Evolutionary conservation across 1,284 basidiomycete species (phyloP).

Genomic region (Ganoderma meredithae): DNA sequence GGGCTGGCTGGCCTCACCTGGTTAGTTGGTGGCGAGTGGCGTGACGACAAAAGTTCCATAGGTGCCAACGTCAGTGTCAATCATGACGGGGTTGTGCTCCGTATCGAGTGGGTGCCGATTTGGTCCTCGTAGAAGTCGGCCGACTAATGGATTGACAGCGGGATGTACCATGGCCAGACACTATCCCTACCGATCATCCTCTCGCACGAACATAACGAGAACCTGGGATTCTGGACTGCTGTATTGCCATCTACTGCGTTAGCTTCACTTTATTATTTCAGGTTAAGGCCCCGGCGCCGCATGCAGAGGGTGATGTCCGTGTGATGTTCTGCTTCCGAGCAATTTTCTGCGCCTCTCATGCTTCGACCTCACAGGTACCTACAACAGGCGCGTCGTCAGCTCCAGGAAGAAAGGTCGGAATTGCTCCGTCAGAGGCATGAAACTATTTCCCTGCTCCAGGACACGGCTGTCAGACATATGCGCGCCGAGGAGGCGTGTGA

Average conservation of each 20-base stretch:
- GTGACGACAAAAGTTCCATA: slow-evolving; percentile 36
- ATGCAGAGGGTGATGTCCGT: slow-evolving; percentile 43
- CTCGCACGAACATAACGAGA: slow-evolving; percentile 41
- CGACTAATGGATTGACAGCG: slow-evolving; percentile 33
- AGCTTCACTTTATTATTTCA: slow-evolving; percentile 44
- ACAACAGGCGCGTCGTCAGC: slow-evolving; percentile 54
- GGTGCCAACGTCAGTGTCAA: slow-evolving; percentile 42
- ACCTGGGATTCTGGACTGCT: slow-evolving; percentile 42
- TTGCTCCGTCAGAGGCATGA: slow-evolving; percentile 64
- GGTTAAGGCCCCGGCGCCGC: slow-evolving; percentile 43
- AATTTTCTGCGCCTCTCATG: slow-evolving; percentile 15
- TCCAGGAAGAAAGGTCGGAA: slow-evolving; percentile 66
- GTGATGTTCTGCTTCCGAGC: slow-evolving; percentile 6
- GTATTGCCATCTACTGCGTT: slow-evolving; percentile 44
- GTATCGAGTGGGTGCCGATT: slow-evolving; percentile 43
- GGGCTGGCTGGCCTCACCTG: slow-evolving; percentile 38
- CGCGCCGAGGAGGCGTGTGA: slow-evolving; percentile 47
- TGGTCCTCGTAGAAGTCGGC: slow-evolving; percentile 7
- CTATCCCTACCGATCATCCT: slow-evolving; percentile 45
- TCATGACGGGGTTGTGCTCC: slow-evolving; percentile 43
- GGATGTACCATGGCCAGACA: slow-evolving; percentile 45
- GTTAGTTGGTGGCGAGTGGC: slow-evolving; percentile 41
- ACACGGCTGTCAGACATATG: slow-evolving; percentile 54
- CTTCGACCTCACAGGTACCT: slow-evolving; percentile 49
- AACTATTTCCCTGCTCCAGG: slow-evolving; percentile 51